Evolutionary conservation across 768 basidiomycete genomes (phyloP), one percentile per base, ranked within the genome.

Genomic region (Rhodotorula kratochvilovae): DNA sequence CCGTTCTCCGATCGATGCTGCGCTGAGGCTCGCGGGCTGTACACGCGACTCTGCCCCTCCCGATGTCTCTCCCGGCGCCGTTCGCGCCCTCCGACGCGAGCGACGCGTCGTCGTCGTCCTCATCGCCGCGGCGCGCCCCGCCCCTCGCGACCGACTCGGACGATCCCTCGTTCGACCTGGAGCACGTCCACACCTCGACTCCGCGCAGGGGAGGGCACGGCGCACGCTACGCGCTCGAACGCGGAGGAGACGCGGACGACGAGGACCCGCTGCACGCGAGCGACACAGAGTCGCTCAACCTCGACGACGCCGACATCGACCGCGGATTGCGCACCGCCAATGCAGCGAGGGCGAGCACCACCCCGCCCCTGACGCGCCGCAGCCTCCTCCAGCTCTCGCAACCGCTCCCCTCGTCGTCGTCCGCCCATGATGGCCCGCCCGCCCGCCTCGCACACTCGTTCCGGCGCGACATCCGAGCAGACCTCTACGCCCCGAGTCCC

Each of bases 221-320:
- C 25, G 21, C 31, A 5, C 59, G 12, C 8, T 19, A 43, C 33
- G 8, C 12, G 3, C n/a, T 29, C 3, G 8, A 35, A 21, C 27
- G 31, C 43, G 48, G 27, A 5, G 39, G 27, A 19, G 27, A 45
- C 42, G 27, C 21, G n/a, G 33, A 35, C 27, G 67, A 66, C 17
- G 53, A 36, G 31, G 67, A 66, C 19, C 33, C 50, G 15, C 55
- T 73, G 23, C 58, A 64, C 48, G 64, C 61, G 63, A 73, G 72
- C 64, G 72, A 73, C 46, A 73, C 72, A 13, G 72, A 73, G 29
- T 55, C 53, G 31, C 27, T 73, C n/a, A 54, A 64, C 17, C 16
- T 45, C 43, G 31, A 66, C 27, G 48, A 61, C 16, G 55, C 62
- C 53, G 36, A 62, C 23, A 58, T 45, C 3, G 56, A 62, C 27